These are phyloP conservation scores for Ulota crispa DNA, from an alignment of 225 moss, liverwort and hornwort species.

Conservation along the genomic window DNA sequence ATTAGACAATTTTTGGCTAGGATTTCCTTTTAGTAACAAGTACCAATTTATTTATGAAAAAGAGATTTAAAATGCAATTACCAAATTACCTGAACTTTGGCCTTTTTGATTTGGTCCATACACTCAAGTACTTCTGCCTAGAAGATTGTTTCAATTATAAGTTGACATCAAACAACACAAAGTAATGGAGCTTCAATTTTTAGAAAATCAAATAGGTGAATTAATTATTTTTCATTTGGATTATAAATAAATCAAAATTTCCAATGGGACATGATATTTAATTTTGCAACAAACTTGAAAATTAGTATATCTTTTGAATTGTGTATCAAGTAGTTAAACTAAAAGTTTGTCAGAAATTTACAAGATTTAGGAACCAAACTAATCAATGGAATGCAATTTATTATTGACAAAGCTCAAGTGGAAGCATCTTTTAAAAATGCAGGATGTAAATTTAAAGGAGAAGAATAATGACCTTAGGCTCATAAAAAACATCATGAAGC, in stretches of 20 bases:
- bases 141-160: not conserved
- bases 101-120: constrained; percentile 34
- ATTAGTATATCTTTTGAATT: not conserved
- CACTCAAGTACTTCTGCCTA: constrained; percentile 35
- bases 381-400: not conserved
- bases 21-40: not conserved
- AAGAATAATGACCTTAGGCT: not conserved
- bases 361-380: too few relatives aligned
- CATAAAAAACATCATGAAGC: constrained; percentile 23
- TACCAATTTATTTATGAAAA: not conserved
- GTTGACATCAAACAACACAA: too few relatives aligned
- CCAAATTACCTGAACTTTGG: constrained; percentile 23
- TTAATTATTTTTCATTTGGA: too few relatives aligned
- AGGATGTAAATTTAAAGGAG: accelerated
- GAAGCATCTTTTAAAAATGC: not conserved
- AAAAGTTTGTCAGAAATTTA: too few relatives aligned
- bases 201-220: too few relatives aligned
- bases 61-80: accelerated
- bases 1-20: not conserved
- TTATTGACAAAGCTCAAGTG: too few relatives aligned
- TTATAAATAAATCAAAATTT: accelerated
- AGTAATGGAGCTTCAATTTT: too few relatives aligned
- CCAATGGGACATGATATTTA: not conserved
- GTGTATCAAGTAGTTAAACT: too few relatives aligned
- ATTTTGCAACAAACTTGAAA: not conserved